phyloP scores from a whole-genome alignment of 2,329 filamentous ascomycete genomes.

The Penicillium vulpinum region DNA sequence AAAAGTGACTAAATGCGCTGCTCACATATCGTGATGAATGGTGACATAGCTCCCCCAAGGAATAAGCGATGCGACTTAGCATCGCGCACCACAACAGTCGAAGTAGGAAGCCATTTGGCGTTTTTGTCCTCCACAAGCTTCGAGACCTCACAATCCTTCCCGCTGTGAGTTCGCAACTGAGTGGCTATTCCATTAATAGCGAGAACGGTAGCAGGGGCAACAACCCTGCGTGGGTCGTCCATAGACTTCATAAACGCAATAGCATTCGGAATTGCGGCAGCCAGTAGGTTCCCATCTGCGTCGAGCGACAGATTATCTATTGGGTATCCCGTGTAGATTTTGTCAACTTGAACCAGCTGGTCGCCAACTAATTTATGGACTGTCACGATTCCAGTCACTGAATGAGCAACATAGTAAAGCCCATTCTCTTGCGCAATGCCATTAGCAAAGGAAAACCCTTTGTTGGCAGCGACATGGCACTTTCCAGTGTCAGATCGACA shows the following conservation, averaged over 20 bases:
- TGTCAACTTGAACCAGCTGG: not conserved
- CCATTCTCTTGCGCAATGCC: not conserved
- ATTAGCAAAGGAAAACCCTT: not conserved
- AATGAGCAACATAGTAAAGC: not conserved
- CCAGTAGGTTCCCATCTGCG: not conserved
- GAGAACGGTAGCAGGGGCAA: not conserved
- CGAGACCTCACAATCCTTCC: not conserved
- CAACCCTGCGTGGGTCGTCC: not conserved
- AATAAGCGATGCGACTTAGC: conserved; percentile 7
- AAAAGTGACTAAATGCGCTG: not conserved
- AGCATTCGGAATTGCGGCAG: not conserved
- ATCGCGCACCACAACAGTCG: not conserved
- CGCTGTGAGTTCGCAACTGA: not conserved
- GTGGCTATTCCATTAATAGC: not conserved
- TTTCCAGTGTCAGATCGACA: not conserved
- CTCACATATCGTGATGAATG: conserved; percentile 26
- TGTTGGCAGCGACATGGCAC: not conserved
- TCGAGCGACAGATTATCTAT: not conserved
- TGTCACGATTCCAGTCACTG: not conserved
- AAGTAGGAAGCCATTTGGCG: not conserved
- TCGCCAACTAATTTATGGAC: not conserved
- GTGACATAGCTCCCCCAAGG: conserved; percentile 22
- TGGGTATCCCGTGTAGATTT: not conserved
- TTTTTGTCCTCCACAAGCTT: not conserved
- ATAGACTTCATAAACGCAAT: not conserved